Base-by-base conservation (phyloP, 1,139 yeast genomes). In the Suhomyces maxii region DNA sequence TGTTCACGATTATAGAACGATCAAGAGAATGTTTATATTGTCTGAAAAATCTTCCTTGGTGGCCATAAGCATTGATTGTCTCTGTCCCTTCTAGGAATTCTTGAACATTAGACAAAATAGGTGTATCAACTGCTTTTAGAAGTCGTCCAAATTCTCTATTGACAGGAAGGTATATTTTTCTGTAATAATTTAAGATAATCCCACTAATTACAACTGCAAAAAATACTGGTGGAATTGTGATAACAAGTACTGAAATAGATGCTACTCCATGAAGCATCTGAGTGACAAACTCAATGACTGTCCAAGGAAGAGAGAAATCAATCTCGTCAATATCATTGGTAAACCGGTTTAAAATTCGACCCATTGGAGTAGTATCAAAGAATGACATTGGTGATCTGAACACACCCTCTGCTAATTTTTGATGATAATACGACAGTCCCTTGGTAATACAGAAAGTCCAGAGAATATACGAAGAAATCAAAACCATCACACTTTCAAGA, bases 301-400 rank as follows among this genome's bases (percentile, higher is more conserved):
- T 48, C 67, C 67, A 63, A 18, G 65, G 63, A 32, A 63, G 51
- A 30, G 53, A 55, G 45, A 55, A 52, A 45, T 64, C 68, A 39
- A 63, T 51, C 8, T 47, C 46, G 14, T 57, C 47, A 7, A 64
- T 55, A 49, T 72, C 77, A 35, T 71, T 73, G 4, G 76, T 63
- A 48, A 71, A 72, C 51, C 77, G 63, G 51, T 71, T 71, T 58
- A 72, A 63, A 39, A 72, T 68, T 51, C 77, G 55, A 1, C 77
- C 77, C 26, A 69, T 59, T 9, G 77, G 77, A 0, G 76, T 71
- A 11, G 77, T 71, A 49, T 72, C 77, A 49, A 71, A 72, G 51
- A 71, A 71, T 2, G 73, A 65, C 77, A 72, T 72, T 35, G 77
- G 77, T 2, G 76, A 63, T 47, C 73, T 61, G 47, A 71, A 60